phyloP scores from a whole-genome alignment of 2,329 filamentous ascomycete species.

The Arthrobotrys sinensis region DNA sequence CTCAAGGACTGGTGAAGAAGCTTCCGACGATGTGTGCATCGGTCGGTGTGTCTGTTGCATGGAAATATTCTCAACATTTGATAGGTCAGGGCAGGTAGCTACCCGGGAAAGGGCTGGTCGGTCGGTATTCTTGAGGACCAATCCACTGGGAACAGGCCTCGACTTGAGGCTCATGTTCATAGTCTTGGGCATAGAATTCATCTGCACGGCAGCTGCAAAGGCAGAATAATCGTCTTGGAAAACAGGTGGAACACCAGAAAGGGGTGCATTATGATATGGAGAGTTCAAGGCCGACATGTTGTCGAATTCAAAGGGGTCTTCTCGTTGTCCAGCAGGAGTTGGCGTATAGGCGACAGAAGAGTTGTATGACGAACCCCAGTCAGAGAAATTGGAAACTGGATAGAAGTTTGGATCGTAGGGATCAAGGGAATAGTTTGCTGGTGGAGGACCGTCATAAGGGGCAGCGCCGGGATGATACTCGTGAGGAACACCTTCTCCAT shows the following conservation, averaged over 20 bases:
- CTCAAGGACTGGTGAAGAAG: conserved; percentile 50
- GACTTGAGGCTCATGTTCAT: conserved; percentile 58
- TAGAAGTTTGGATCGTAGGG: conserved; percentile 62
- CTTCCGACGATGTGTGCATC: conserved; percentile 46
- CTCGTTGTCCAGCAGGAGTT: conserved; percentile 63
- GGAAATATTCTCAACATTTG: conserved; percentile 39
- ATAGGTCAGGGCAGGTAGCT: conserved; percentile 53
- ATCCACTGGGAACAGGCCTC: conserved; percentile 41
- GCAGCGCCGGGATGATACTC: conserved; percentile 50
- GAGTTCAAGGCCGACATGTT: conserved; percentile 48
- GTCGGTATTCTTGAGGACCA: conserved; percentile 54
- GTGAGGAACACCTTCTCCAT: conserved; percentile 56
- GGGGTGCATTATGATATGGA: conserved; percentile 46
- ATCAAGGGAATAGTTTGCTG: conserved; percentile 47
- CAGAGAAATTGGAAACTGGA: conserved; percentile 64
- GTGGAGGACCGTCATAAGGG: conserved; percentile 56
- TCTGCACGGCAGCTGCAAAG: conserved; percentile 64
- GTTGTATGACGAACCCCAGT: conserved; percentile 63
- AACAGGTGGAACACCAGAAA: conserved; percentile 59
- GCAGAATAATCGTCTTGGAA: conserved; percentile 62
- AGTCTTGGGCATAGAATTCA: conserved; percentile 62
- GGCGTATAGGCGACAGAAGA: conserved; percentile 63
- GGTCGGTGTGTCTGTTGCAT: conserved; percentile 52
- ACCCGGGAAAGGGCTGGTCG: conserved; percentile 50
- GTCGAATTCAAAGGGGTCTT: conserved; percentile 64